Percentiles rank a stretch among this genome's conserved stretches.
Evolutionary conservation across 2,329 filamentous ascomycete genomes (phyloP).

Genomic region (Escovopsis sp.): DNA sequence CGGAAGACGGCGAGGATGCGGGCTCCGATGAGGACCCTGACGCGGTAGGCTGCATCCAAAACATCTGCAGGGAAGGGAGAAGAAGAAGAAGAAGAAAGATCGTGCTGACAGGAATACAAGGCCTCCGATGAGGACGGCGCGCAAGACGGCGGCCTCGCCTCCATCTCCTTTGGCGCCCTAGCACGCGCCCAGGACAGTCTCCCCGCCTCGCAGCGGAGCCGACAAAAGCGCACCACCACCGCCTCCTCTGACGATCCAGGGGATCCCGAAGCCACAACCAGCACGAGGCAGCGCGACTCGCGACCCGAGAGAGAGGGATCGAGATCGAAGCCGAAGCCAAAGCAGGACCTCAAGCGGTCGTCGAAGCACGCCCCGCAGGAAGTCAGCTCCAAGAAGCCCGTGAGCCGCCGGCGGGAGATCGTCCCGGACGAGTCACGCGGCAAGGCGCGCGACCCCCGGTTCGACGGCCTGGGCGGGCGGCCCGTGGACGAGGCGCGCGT

Average conservation of each 20-base stretch:
- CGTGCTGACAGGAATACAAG: conserved; percentile 8
- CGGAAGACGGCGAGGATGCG: conserved; percentile 13
- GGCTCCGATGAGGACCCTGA: conserved; percentile 13
- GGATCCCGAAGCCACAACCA: conserved; percentile 9
- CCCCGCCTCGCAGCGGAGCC: conserved; percentile 15
- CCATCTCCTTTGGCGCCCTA: conserved; percentile 78
- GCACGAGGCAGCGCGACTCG: too few relatives aligned
- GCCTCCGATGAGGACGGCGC: conserved; percentile 12
- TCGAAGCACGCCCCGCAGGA: conserved; percentile 85
- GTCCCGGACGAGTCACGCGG: conserved; percentile 36
- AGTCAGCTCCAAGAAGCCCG: conserved; percentile 67
- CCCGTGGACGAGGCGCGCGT: conserved; percentile 41
- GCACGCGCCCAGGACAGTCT: conserved; percentile 70
- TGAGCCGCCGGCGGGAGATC: conserved; percentile 65
- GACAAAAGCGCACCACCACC: conserved; percentile 14
- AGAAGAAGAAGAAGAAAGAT: too few relatives aligned
- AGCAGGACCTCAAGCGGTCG: conserved; percentile 20
- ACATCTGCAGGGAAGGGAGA: too few relatives aligned
- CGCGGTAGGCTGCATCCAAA: conserved; percentile 5
- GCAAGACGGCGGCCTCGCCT: conserved; percentile 19
- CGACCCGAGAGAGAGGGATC: too few relatives aligned
- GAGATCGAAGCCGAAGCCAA: too few relatives aligned
- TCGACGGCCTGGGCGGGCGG: conserved; percentile 48
- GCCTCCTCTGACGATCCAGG: conserved; percentile 14
- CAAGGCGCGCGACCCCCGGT: conserved; percentile 72